These are phyloP conservation scores for Golubevia sp. DNA, from an alignment of 1,284 basidiomycete genomes.

Conservation along the genomic window DNA sequence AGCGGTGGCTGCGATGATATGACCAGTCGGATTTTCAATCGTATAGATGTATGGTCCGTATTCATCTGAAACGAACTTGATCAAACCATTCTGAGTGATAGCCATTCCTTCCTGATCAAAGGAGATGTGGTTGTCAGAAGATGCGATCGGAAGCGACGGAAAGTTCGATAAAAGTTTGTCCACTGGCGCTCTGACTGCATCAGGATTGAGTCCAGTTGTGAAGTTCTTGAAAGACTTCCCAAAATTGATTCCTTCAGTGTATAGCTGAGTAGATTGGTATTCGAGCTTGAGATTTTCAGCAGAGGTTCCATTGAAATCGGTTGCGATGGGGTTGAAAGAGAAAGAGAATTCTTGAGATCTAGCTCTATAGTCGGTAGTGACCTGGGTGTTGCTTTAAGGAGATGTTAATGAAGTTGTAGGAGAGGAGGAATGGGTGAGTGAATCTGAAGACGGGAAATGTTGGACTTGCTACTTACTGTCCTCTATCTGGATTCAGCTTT, in stretches of 20 bases:
- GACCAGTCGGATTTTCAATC: slow-evolving; percentile 64
- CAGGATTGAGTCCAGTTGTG: slow-evolving; percentile 71
- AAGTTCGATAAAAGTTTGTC: slow-evolving; percentile 9
- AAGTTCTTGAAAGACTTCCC: slow-evolving; percentile 62
- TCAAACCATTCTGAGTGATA: slow-evolving; percentile 67
- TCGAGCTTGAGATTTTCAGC: slow-evolving; percentile 68
- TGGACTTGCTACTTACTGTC: neutral
- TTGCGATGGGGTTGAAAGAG: slow-evolving; percentile 66
- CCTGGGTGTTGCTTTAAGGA: slow-evolving; percentile 10
- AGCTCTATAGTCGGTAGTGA: slow-evolving; percentile 69
- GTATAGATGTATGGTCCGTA: slow-evolving; percentile 74
- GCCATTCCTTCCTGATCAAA: slow-evolving; percentile 72
- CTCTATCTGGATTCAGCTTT: neutral
- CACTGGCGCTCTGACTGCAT: slow-evolving; percentile 64
- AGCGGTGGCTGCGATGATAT: slow-evolving; percentile 69
- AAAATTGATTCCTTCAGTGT: slow-evolving; percentile 63
- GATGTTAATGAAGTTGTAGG: neutral
- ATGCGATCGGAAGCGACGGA: slow-evolving; percentile 42
- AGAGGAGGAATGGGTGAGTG: slow-evolving; percentile 2
- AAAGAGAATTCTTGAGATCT: slow-evolving; percentile 70
- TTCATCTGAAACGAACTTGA: slow-evolving; percentile 70
- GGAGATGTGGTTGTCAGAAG: slow-evolving; percentile 65
- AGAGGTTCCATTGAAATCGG: slow-evolving; percentile 65
- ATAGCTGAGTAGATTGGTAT: slow-evolving; percentile 68
- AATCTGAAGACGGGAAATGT: neutral